Conservation (phyloP, 2,329 filamentous ascomycete genomes). For the Penicillium sp. region DNA sequence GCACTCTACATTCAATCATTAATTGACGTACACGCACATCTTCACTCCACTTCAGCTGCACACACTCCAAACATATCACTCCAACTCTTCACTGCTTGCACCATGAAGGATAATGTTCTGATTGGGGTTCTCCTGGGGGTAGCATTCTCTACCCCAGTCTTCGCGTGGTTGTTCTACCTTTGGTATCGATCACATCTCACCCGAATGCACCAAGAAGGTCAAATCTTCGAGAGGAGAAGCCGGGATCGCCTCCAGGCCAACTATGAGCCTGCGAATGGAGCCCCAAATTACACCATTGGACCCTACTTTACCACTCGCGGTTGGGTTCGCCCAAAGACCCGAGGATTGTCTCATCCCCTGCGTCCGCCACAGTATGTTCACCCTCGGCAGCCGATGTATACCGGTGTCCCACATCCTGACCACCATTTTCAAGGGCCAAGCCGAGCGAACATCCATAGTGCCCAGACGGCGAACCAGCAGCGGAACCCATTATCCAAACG, state of each 20-base stretch:
- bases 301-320: background rate
- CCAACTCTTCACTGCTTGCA: background rate
- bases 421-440: background rate
- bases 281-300: background rate
- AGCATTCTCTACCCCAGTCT: background rate
- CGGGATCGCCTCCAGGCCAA: slow-evolving; percentile 7
- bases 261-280: background rate
- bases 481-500: slow-evolving; percentile 1
- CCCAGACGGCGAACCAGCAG: background rate
- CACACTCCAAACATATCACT: background rate
- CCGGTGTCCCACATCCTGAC: background rate
- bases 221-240: background rate
- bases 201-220: background rate
- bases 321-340: slow-evolving; percentile 4
- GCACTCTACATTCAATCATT: background rate
- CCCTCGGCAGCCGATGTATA: background rate
- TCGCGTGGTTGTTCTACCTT: slow-evolving; percentile 6
- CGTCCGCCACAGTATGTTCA: slow-evolving; percentile 1
- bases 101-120: slow-evolving; percentile 18
- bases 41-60: background rate
- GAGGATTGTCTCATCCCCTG: background rate
- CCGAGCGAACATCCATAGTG: background rate
- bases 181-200: slow-evolving; percentile 9
- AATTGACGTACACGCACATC: background rate
- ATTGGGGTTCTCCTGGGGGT: slow-evolving; percentile 14